A percentile compares a stretch with the other conserved stretches of the same genome.
Evolutionary conservation across 2,329 filamentous ascomycete genomes (phyloP).

Genomic region (Alternaria ethzedia): DNA sequence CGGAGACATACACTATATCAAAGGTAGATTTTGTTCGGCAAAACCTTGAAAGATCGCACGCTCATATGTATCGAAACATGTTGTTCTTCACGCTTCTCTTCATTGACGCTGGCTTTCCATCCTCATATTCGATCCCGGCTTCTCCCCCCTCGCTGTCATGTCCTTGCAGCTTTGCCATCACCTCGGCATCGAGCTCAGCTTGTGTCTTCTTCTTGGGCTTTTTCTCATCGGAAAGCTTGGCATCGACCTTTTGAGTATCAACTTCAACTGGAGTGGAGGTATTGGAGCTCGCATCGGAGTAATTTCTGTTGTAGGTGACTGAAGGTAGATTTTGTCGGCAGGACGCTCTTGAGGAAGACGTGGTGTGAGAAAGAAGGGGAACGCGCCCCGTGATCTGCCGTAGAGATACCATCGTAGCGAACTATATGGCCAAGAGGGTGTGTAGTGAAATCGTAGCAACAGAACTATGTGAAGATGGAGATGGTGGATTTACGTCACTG

Average conservation of each 20-base stretch:
- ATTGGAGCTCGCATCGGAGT: slow-evolving; percentile 7
- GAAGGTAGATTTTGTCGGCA: neutral
- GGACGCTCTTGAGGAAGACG: neutral
- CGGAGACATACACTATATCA: neutral
- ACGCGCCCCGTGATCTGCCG: neutral
- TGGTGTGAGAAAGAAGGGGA: neutral
- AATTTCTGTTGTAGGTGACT: neutral
- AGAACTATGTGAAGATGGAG: neutral
- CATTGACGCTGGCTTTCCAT: slow-evolving; percentile 74
- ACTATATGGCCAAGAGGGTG: neutral
- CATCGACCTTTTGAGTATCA: slow-evolving; percentile 14
- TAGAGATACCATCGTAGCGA: neutral
- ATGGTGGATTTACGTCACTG: slow-evolving; percentile 28
- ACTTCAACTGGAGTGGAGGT: neutral
- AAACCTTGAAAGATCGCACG: neutral
- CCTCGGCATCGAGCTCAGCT: slow-evolving; percentile 69
- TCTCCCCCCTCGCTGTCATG: slow-evolving; percentile 73
- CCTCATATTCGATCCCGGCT: slow-evolving; percentile 75
- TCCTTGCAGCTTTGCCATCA: slow-evolving; percentile 69
- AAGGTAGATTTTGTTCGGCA: neutral
- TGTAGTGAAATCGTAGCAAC: neutral
- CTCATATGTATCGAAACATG: slow-evolving; percentile 74
- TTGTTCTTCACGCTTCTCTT: slow-evolving; percentile 77
- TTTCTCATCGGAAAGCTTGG: slow-evolving; percentile 17
- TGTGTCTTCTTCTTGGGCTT: slow-evolving; percentile 59